Evolutionary conservation across 768 basidiomycete species (phyloP).

Genomic region (Kwoniella pini): DNA sequence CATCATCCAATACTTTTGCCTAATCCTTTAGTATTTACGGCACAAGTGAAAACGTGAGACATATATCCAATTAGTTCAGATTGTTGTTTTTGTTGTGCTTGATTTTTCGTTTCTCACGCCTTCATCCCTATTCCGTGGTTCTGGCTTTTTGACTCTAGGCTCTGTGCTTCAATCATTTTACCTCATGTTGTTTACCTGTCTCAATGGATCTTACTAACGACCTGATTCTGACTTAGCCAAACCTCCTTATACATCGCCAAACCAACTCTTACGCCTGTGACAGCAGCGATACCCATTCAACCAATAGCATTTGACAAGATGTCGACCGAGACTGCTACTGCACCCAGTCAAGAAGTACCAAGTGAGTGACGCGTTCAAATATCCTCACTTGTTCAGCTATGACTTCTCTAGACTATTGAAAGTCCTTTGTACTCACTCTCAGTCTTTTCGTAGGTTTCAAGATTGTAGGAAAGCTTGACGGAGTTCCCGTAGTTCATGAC

Average conservation of each 20-base stretch:
- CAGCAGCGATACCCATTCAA: too few relatives aligned
- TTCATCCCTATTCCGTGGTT: neutral
- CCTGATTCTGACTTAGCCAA: neutral
- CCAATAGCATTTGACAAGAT: slow-evolving; percentile 1
- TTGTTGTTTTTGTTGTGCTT: neutral
- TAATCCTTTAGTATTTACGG: neutral
- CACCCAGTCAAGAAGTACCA: slow-evolving; percentile 1
- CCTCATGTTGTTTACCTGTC: too few relatives aligned
- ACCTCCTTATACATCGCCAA: neutral
- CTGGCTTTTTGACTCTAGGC: too few relatives aligned
- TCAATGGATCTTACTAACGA: neutral
- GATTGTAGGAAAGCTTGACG: slow-evolving; percentile 48
- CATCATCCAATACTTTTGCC: neutral
- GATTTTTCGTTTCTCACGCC: neutral
- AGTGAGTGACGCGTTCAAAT: too few relatives aligned
- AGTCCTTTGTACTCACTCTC: too few relatives aligned
- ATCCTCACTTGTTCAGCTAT: too few relatives aligned
- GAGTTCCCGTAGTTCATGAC: slow-evolving; percentile 51
- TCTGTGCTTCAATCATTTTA: too few relatives aligned
- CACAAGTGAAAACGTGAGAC: slow-evolving; percentile 1
- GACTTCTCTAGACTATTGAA: too few relatives aligned
- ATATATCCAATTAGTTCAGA: neutral
- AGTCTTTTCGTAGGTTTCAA: too few relatives aligned
- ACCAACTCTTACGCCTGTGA: neutral
- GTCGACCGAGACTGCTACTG: slow-evolving; percentile 13